Conservation (phyloP, 73 alveolate genomes). For the Tetrahymena thermophila region DNA sequence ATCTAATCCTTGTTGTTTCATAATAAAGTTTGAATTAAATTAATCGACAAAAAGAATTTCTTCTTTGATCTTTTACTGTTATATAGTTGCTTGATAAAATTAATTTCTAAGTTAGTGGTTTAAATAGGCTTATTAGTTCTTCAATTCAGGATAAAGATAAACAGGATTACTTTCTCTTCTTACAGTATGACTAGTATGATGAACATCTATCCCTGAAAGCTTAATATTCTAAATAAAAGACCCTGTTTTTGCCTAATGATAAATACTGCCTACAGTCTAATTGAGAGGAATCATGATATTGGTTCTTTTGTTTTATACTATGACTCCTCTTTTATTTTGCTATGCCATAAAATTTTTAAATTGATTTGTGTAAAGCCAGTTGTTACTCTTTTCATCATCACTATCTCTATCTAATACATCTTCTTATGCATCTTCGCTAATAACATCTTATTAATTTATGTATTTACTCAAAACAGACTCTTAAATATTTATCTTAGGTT, state of each 20-base stretch:
- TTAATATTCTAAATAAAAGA: not conserved
- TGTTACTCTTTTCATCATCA: not conserved
- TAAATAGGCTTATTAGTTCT: not conserved
- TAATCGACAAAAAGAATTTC: not conserved
- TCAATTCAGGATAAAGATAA: not conserved
- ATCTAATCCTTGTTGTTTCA: not conserved
- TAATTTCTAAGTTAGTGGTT: not conserved
- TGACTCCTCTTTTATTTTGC: not conserved
- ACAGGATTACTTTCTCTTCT: not conserved
- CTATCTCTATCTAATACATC: not conserved
- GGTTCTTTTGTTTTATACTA: not conserved
- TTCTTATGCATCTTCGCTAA: not conserved
- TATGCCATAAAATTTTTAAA: not conserved
- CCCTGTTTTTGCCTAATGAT: not conserved
- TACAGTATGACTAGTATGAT: not conserved
- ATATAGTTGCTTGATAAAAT: not conserved
- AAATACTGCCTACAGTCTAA: not conserved
- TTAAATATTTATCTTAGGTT: not conserved
- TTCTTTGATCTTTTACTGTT: not conserved
- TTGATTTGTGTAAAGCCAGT: not conserved
- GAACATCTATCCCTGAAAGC: not conserved
- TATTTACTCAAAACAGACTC: not conserved
- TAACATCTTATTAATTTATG: not conserved
- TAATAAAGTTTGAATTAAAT: not conserved
- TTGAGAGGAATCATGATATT: not conserved